A percentile compares a stretch with the other conserved stretches of the same genome.
These are phyloP conservation scores for Phytopythium montanum DNA, from an alignment of 352 stramenopile genomes.

Conservation along the genomic window DNA sequence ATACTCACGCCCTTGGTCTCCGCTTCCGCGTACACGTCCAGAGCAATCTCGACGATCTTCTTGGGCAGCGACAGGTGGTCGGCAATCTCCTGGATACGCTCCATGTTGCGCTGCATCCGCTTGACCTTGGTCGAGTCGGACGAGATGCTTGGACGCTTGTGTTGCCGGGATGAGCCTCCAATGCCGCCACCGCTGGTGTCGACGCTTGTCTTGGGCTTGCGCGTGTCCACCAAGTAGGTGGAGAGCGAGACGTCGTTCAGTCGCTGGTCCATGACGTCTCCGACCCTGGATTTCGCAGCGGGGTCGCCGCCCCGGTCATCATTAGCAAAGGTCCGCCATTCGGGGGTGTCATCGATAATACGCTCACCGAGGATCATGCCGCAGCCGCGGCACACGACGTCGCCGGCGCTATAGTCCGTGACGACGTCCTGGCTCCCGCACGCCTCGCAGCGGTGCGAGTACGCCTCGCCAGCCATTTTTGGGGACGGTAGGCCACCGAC, in stretches of 20 bases:
- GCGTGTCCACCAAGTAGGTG: constrained; percentile 64
- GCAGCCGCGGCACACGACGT: constrained; percentile 80
- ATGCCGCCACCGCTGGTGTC: constrained; percentile 14
- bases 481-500: no score
- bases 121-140: constrained; percentile 53
- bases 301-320: constrained; percentile 78
- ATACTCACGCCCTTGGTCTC: constrained; percentile 64
- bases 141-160: constrained; percentile 62
- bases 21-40: constrained; percentile 69
- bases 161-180: constrained; percentile 20
- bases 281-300: constrained; percentile 79
- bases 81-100: constrained; percentile 61
- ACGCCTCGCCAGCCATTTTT: constrained; percentile 60
- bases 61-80: constrained; percentile 64
- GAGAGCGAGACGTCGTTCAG: constrained; percentile 59
- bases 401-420: constrained; percentile 72
- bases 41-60: constrained; percentile 62
- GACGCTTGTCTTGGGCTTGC: constrained; percentile 23
- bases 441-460: constrained; percentile 50
- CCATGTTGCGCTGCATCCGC: constrained; percentile 67
- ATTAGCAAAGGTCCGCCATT: constrained; percentile 87
- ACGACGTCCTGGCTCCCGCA: constrained; percentile 78
- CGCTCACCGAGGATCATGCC: constrained; percentile 85
- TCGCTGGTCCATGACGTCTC: constrained; percentile 56
- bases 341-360: constrained; percentile 85